Conservation (phyloP, 805 yeast species). For the Cyberlindnera misumaiensis region DNA sequence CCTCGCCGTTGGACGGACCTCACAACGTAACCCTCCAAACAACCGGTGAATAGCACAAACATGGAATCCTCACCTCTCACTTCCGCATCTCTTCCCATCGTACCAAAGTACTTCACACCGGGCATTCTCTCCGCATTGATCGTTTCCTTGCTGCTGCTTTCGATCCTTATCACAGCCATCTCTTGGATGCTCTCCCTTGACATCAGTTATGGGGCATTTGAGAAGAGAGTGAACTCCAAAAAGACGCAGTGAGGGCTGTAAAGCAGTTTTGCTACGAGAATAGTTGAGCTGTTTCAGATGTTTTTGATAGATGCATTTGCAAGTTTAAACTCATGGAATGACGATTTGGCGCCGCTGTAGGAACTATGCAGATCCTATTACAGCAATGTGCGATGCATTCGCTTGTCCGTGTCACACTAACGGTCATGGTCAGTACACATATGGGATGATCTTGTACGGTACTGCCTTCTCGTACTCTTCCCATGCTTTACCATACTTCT, state of each 20-base stretch:
- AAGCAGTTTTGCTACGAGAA: too few species aligned
- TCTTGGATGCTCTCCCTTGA: constrained; percentile 65
- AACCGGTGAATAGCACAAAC: too few species aligned
- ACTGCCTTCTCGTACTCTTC: constrained; percentile 70
- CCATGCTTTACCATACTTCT: constrained; percentile 86
- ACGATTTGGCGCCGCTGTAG: too few species aligned
- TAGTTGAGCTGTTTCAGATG: too few species aligned
- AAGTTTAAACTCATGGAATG: too few species aligned
- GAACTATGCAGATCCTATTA: neutral
- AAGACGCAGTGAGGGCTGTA: constrained; percentile 16
- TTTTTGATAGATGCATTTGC: too few species aligned
- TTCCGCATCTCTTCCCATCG: neutral
- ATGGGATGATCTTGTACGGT: constrained; percentile 88
- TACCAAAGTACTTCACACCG: constrained; percentile 57
- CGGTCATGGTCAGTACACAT: constrained; percentile 58
- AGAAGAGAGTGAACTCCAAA: constrained; percentile 53
- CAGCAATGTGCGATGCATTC: too few species aligned
- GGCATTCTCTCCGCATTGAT: constrained; percentile 75
- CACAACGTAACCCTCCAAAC: too few species aligned
- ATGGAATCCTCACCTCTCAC: too few species aligned
- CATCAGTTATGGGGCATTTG: constrained; percentile 78
- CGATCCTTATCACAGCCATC: constrained; percentile 54
- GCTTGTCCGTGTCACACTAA: too few species aligned
- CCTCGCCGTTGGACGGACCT: too few species aligned
- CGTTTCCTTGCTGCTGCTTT: constrained; percentile 54